Conservation (phyloP, 2,329 filamentous ascomycete genomes). For the Penicillium sp. region DNA sequence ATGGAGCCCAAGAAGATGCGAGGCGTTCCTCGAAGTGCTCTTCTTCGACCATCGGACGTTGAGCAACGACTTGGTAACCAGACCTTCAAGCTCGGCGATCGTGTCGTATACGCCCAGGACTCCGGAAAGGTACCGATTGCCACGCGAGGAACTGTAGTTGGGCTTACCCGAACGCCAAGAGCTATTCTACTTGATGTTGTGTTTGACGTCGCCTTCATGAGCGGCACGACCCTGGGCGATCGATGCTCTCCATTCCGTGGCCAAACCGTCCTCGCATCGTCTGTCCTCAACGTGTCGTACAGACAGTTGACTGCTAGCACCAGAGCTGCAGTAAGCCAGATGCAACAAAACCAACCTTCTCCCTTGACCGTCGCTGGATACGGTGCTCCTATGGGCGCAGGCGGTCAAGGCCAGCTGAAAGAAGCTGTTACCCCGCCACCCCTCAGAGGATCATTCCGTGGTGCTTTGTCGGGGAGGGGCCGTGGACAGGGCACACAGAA, state of each 20-base stretch:
- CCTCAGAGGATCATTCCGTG: conserved; percentile 63
- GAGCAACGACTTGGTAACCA: conserved; percentile 90
- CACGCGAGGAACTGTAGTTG: conserved; percentile 89
- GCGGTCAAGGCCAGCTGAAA: conserved; percentile 65
- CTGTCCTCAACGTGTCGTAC: conserved; percentile 84
- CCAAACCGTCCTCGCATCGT: conserved; percentile 85
- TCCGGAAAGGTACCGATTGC: conserved; percentile 95
- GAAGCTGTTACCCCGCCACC: conserved; percentile 62
- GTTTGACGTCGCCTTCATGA: conserved; percentile 96
- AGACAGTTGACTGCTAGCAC: conserved; percentile 73
- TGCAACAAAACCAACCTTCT: conserved; percentile 61
- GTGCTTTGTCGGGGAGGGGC: conserved; percentile 54
- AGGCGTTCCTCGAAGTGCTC: conserved; percentile 80
- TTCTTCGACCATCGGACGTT: conserved; percentile 94
- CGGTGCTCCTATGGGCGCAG: conserved; percentile 61
- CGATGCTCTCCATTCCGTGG: conserved; percentile 92
- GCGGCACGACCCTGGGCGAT: conserved; percentile 87
- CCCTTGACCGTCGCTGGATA: conserved; percentile 61
- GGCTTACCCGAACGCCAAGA: conserved; percentile 85
- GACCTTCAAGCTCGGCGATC: conserved; percentile 81
- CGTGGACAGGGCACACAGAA: conserved; percentile 36
- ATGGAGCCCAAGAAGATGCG: conserved; percentile 72
- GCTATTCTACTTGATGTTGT: conserved; percentile 86
- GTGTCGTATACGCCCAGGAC: conserved; percentile 89
- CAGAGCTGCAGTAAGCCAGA: conserved; percentile 46